Conservation (phyloP, 2,329 filamentous ascomycete genomes). For the Aurifilum marmelostoma region DNA sequence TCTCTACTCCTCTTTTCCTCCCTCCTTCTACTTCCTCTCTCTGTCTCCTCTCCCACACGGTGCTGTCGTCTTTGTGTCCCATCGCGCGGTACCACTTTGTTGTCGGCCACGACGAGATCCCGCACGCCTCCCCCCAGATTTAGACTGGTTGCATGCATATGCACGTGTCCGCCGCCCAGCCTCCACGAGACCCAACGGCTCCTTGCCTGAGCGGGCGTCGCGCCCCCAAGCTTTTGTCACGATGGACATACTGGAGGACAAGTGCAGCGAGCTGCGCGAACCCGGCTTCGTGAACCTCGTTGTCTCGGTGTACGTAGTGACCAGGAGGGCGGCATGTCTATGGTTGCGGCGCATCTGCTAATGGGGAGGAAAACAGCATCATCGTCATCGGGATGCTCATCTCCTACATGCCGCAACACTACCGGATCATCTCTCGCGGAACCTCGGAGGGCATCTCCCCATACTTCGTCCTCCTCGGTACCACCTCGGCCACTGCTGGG, state of each 20-base stretch:
- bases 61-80: background rate
- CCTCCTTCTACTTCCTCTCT: background rate
- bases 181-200: background rate
- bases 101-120: background rate
- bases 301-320: slow-evolving; percentile 54
- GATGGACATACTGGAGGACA: slow-evolving; percentile 42
- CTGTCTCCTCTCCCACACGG: background rate
- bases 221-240: slow-evolving; percentile 13
- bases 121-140: background rate
- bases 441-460: slow-evolving; percentile 95
- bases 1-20: background rate
- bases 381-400: slow-evolving; percentile 87
- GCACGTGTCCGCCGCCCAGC: background rate
- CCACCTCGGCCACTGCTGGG: slow-evolving; percentile 83
- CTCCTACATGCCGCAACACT: slow-evolving; percentile 93
- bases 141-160: background rate
- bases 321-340: background rate
- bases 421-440: slow-evolving; percentile 82
- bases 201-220: slow-evolving; percentile 2
- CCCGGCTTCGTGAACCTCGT: slow-evolving; percentile 59
- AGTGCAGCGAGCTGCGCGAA: slow-evolving; percentile 56
- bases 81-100: background rate
- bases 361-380: slow-evolving; percentile 49
- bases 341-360: slow-evolving; percentile 26
- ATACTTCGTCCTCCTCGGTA: slow-evolving; percentile 92